phyloP scores from a whole-genome alignment of 2,329 filamentous ascomycete species.

The Cyphellophora europaea region DNA sequence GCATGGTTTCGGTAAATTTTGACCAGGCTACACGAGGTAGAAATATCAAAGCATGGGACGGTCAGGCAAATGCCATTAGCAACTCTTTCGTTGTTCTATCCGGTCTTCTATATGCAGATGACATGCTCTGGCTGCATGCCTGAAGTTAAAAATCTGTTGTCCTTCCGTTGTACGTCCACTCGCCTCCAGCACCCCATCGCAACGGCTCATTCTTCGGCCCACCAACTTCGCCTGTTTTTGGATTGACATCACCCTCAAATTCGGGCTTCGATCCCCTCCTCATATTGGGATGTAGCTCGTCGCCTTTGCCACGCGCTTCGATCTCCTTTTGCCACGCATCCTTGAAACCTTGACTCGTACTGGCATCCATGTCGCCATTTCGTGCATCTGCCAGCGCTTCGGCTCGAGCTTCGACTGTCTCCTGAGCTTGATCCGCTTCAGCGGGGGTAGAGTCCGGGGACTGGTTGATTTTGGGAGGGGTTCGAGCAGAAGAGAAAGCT shows the following conservation, averaged over 20 bases:
- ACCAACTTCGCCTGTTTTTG: slow-evolving; percentile 88
- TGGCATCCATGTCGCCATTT: neutral
- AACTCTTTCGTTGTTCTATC: too few relatives aligned
- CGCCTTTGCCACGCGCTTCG: slow-evolving; percentile 48
- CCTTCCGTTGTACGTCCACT: slow-evolving; percentile 91
- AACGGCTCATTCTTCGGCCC: slow-evolving; percentile 96
- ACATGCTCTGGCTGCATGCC: too few relatives aligned
- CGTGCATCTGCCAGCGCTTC: slow-evolving; percentile 7
- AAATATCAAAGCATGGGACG: too few relatives aligned
- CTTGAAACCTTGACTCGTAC: slow-evolving; percentile 4
- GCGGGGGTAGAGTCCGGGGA: slow-evolving; percentile 30
- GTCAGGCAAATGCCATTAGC: too few relatives aligned
- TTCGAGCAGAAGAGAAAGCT: slow-evolving; percentile 59
- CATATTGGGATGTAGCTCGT: slow-evolving; percentile 61
- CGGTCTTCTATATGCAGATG: too few relatives aligned
- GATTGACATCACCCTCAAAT: slow-evolving; percentile 87
- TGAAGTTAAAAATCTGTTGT: slow-evolving; percentile 87
- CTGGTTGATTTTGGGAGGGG: slow-evolving; percentile 39
- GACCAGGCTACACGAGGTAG: too few relatives aligned
- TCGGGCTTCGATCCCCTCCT: slow-evolving; percentile 73
- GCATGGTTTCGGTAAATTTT: too few relatives aligned
- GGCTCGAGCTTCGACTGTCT: slow-evolving; percentile 14
- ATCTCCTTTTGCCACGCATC: slow-evolving; percentile 31
- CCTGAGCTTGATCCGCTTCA: slow-evolving; percentile 14
- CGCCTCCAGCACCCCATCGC: slow-evolving; percentile 66